Conservation (phyloP, 2,329 filamentous ascomycete species). For the Sporothrix curviconia region DNA sequence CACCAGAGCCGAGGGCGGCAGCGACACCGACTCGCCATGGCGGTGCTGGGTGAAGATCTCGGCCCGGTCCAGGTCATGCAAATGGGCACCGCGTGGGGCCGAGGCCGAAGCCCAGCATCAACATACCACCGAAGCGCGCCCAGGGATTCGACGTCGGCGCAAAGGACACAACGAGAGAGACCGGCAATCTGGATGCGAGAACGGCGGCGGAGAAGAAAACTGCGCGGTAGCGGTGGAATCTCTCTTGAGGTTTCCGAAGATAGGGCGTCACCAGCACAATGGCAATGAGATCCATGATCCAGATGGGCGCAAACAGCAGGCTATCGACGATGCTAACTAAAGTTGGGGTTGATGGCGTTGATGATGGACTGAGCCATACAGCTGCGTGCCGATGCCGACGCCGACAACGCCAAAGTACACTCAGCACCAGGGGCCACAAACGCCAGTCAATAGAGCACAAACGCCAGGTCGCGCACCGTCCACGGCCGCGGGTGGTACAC, state of each 20-base stretch:
- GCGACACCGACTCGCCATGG: conserved; percentile 89
- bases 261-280: conserved; percentile 79
- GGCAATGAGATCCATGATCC: conserved; percentile 88
- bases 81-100: conserved; percentile 85
- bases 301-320: conserved; percentile 82
- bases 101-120: conserved; percentile 84
- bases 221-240: conserved; percentile 73
- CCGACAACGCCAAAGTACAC: conserved; percentile 96
- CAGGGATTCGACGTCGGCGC: conserved; percentile 59
- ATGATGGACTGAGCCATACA: conserved; percentile 87
- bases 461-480: conserved; percentile 62
- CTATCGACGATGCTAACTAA: conserved; percentile 71
- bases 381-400: conserved; percentile 83
- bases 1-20: conserved; percentile 74
- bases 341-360: conserved; percentile 63
- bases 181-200: conserved; percentile 75
- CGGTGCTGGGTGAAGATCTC: conserved; percentile 86
- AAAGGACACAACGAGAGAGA: conserved; percentile 71
- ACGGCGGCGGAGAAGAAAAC: conserved; percentile 74
- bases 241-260: too few species aligned
- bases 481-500: conserved; percentile 73
- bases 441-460: conserved; percentile 79
- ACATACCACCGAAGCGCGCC: conserved; percentile 80
- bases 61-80: conserved; percentile 91
- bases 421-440: conserved; percentile 75